A percentile compares a stretch with the other conserved stretches of the same genome.
These are phyloP conservation scores for Falciphora oryzae DNA, from an alignment of 2,329 filamentous ascomycete genomes.

Conservation along the genomic window DNA sequence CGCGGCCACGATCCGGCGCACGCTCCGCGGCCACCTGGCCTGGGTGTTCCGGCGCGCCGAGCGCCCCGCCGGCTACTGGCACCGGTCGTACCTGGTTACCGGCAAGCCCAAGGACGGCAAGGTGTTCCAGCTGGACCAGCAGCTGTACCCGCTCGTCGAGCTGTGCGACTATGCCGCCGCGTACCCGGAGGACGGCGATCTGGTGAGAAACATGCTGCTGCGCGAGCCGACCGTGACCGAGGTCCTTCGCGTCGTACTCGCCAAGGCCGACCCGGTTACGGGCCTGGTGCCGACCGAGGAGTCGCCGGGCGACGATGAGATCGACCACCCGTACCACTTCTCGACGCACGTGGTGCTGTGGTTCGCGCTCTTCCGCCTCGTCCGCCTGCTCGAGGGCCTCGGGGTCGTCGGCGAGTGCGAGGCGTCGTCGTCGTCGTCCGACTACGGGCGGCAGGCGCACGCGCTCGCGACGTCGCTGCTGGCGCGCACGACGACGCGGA, in stretches of 20 bases:
- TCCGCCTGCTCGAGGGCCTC: slow-evolving; percentile 2
- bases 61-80: slow-evolving; percentile 15
- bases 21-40: slow-evolving; percentile 12
- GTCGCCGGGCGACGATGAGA: slow-evolving; percentile 17
- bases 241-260: slow-evolving; percentile 12
- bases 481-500: neutral
- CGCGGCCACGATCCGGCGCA: neutral
- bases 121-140: slow-evolving; percentile 19
- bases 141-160: slow-evolving; percentile 19
- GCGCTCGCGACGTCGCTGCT: slow-evolving; percentile 1
- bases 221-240: slow-evolving; percentile 8
- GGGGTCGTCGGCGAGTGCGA: neutral
- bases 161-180: slow-evolving; percentile 16
- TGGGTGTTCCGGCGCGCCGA: slow-evolving; percentile 17
- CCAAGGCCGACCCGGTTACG: slow-evolving; percentile 7
- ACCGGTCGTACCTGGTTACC: slow-evolving; percentile 18
- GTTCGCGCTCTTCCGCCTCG: slow-evolving; percentile 13
- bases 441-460: neutral
- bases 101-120: slow-evolving; percentile 17
- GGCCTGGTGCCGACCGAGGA: slow-evolving; percentile 17
- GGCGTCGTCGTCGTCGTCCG: neutral
- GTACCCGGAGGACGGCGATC: slow-evolving; percentile 6
- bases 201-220: slow-evolving; percentile 11
- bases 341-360: slow-evolving; percentile 19
- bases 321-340: slow-evolving; percentile 16